Percentiles rank a stretch among this genome's conserved stretches.
Evolutionary conservation across 2,329 filamentous ascomycete genomes (phyloP).

Genomic region (Diaporthe nobilis): DNA sequence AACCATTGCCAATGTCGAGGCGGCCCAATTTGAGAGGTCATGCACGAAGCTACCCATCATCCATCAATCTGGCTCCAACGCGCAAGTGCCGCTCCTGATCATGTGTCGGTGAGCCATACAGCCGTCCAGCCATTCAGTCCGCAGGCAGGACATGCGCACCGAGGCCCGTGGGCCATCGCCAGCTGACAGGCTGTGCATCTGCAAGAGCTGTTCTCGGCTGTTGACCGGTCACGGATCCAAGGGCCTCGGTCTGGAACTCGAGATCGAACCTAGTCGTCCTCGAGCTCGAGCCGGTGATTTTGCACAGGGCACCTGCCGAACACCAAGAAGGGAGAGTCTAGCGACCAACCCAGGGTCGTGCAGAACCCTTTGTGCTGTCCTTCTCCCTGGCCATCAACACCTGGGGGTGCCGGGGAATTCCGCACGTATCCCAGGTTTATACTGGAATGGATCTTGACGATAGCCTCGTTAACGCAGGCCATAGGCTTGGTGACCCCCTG

Average conservation of each 20-base stretch:
- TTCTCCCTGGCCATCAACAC: slow-evolving; percentile 1
- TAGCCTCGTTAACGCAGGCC: background rate
- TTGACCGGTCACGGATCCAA: slow-evolving; percentile 16
- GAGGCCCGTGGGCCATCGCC: slow-evolving; percentile 3
- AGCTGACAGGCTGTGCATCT: slow-evolving; percentile 20
- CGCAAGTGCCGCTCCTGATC: slow-evolving; percentile 15
- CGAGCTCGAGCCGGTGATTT: slow-evolving; percentile 3
- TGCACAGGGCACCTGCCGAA: slow-evolving; percentile 5
- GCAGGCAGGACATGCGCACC: slow-evolving; percentile 2
- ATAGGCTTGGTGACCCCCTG: background rate
- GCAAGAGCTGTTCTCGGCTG: slow-evolving; percentile 22
- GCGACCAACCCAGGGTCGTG: background rate
- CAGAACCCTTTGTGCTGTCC: background rate
- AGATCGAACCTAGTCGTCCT: background rate
- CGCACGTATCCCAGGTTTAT: background rate
- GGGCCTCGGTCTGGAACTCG: slow-evolving; percentile 24
- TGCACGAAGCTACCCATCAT: slow-evolving; percentile 11
- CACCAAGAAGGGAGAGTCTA: slow-evolving; percentile 14
- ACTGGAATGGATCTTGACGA: slow-evolving; percentile 26
- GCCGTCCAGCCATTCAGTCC: background rate
- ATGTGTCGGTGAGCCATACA: slow-evolving; percentile 23
- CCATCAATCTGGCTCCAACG: slow-evolving; percentile 10
- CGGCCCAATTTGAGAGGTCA: slow-evolving; percentile 25
- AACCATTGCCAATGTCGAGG: slow-evolving; percentile 27
- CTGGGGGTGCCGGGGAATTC: slow-evolving; percentile 11